Evolutionary conservation across 192 early-diverging fungal species (phyloP).

Genomic region (Allomyces macrogynus): DNA sequence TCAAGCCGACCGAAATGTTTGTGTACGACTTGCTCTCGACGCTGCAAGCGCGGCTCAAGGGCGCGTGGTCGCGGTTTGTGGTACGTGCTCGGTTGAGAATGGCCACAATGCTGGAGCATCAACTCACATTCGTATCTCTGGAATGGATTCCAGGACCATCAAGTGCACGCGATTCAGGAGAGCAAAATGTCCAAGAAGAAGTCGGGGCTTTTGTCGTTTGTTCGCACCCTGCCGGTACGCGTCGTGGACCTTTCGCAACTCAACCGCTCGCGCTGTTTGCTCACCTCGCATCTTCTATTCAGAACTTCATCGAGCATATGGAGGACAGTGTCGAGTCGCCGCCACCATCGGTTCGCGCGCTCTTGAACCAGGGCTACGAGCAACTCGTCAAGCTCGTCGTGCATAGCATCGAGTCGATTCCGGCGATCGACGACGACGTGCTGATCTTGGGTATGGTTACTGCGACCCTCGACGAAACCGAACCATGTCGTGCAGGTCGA

Average conservation of each 20-base stretch:
- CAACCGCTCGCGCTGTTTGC: no score
- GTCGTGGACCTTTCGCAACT: no score
- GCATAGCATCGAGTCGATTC: background rate
- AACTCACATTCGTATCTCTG: no score
- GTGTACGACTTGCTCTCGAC: no score
- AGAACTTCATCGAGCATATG: background rate
- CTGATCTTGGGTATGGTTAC: background rate
- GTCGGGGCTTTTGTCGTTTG: background rate
- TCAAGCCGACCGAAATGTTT: no score
- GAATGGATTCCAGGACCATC: background rate
- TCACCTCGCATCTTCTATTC: no score
- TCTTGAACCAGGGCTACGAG: background rate
- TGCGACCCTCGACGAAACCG: no score
- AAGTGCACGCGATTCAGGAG: background rate
- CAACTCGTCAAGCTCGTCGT: background rate
- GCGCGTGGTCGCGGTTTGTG: no score
- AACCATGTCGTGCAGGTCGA: no score
- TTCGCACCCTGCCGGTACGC: background rate
- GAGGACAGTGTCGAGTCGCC: background rate
- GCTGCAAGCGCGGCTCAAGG: no score
- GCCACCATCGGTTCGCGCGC: background rate
- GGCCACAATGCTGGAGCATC: no score
- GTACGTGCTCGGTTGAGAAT: no score
- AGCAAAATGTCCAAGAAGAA: background rate
- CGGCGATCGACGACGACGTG: background rate